Evolutionary conservation across 2,329 filamentous ascomycete species (phyloP).

Genomic region (Nemania sp.): DNA sequence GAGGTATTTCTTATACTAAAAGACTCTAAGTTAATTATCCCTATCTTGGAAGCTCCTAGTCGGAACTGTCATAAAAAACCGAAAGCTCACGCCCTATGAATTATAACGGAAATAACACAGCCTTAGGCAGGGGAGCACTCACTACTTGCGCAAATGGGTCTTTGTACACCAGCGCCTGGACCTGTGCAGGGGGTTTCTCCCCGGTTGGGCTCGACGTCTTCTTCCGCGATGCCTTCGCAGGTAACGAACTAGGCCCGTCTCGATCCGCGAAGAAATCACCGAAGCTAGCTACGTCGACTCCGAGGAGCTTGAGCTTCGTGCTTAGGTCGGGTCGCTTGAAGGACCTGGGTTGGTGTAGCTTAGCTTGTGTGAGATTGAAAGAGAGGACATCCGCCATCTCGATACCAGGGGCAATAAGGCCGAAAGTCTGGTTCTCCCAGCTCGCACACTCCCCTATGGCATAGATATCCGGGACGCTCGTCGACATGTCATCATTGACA

Average conservation of each 20-base stretch:
- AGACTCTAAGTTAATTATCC: too few species aligned
- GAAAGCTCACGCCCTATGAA: too few species aligned
- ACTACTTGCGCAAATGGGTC: slow-evolving; percentile 84
- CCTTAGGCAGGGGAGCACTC: too few species aligned
- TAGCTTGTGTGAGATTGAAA: slow-evolving; percentile 89
- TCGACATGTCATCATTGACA: slow-evolving; percentile 74
- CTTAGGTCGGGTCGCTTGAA: slow-evolving; percentile 90
- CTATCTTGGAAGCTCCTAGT: too few species aligned
- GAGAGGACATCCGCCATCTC: slow-evolving; percentile 94
- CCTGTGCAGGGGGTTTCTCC: slow-evolving; percentile 67
- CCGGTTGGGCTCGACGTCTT: slow-evolving; percentile 61
- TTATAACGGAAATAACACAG: too few species aligned
- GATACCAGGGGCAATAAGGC: slow-evolving; percentile 87
- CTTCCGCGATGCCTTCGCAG: slow-evolving; percentile 64
- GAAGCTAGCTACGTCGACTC: slow-evolving; percentile 92
- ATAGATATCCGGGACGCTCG: slow-evolving; percentile 79
- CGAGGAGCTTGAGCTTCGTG: slow-evolving; percentile 90
- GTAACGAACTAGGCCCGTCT: slow-evolving; percentile 82
- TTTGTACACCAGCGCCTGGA: slow-evolving; percentile 88
- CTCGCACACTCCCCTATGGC: slow-evolving; percentile 92
- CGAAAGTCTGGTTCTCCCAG: slow-evolving; percentile 88
- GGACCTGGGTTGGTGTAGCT: slow-evolving; percentile 73
- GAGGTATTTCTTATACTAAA: slow-evolving; percentile 86
- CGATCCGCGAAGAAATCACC: slow-evolving; percentile 93
- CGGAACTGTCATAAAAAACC: too few species aligned